Percentiles rank a stretch among this genome's conserved stretches.
Evolutionary conservation across 495 filamentous ascomycete species (phyloP).

Genomic region (Rusavskia elegans): DNA sequence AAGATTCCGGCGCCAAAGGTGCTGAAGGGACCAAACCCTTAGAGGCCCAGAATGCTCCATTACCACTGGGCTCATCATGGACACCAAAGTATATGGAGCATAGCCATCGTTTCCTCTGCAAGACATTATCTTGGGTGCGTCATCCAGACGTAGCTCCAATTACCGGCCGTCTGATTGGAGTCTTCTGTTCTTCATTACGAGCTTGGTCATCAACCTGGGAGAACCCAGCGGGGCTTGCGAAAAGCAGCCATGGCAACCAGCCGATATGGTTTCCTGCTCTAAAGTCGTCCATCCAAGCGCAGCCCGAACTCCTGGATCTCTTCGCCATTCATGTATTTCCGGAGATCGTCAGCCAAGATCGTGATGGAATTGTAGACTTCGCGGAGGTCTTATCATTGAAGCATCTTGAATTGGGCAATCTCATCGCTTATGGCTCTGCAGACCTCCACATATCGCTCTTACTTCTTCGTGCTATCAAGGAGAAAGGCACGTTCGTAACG

Average conservation of each 20-base stretch:
- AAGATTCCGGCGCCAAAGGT: no score
- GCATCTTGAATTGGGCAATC: conserved; percentile 40
- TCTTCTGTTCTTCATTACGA: conserved; percentile 18
- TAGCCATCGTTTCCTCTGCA: conserved; percentile 19
- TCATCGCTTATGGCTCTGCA: conserved; percentile 16
- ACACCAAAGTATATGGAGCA: neutral
- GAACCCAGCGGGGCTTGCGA: neutral
- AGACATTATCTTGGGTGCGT: conserved; percentile 44
- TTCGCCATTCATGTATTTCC: conserved; percentile 62
- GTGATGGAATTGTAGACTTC: conserved; percentile 36
- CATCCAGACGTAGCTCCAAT: conserved; percentile 45
- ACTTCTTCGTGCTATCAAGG: neutral
- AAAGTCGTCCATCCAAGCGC: conserved; percentile 25
- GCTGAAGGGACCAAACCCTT: neutral
- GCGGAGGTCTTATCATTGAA: conserved; percentile 26
- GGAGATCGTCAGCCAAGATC: conserved; percentile 46
- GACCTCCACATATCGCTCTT: conserved; percentile 27
- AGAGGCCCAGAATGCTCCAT: neutral
- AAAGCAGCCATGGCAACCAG: neutral
- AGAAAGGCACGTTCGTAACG: neutral
- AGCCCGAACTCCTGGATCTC: conserved; percentile 41
- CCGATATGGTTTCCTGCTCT: conserved; percentile 8
- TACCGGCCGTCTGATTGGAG: conserved; percentile 47
- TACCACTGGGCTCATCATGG: neutral
- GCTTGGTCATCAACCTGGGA: neutral